Base-by-base conservation (phyloP, 768 basidiomycete species). In the Tubosaeta sp. region DNA sequence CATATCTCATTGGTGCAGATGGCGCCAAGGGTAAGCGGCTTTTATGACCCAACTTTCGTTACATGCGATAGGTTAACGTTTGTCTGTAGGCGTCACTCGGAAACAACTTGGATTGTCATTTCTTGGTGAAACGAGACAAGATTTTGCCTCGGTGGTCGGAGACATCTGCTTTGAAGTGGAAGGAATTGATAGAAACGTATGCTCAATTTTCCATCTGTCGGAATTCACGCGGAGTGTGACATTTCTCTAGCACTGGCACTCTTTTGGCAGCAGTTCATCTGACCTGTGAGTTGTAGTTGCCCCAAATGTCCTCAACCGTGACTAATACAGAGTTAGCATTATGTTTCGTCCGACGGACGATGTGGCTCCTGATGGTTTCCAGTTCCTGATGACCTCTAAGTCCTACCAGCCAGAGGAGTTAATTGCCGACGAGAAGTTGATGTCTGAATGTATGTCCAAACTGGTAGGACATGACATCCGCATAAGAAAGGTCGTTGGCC, bases 1-100 rank as follows among this genome's bases (percentile, higher is more conserved):
- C 64, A 3, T 77, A 64, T 55, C 52, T 79, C 1, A 58, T 78
- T 6, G 76, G 76, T 1, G 62, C 70, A 0, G 78, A 78, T 52
- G 74, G 75, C 10, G 76, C 71, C 1, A 64, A 53, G 46, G 59
- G 64, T 64, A 16, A 11, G 60, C 54, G 6, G 3, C 2, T 16
- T 14, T 14, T 7, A 6, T n/a, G 16, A 14, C 19, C 6, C 14
- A 19, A 4, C 9, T 13, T 42, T 22, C 13, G 4, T 30, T n/a
- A n/a, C 10, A 19, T 25, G 32, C 8, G 12, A 27, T 14, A 3
- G 5, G 14, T 21, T 10, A n/a, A 31, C 21, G 8, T 2, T 43
- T 32, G 22, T 25, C 32, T 25, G 30, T 27, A 74, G 75, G 65
- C 12, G 36, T 67, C 4, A 68, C 69, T 5, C 64, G 79, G 22